Base-by-base conservation (phyloP, 2,329 filamentous ascomycete genomes). In the Trichothecium sympodiale region DNA sequence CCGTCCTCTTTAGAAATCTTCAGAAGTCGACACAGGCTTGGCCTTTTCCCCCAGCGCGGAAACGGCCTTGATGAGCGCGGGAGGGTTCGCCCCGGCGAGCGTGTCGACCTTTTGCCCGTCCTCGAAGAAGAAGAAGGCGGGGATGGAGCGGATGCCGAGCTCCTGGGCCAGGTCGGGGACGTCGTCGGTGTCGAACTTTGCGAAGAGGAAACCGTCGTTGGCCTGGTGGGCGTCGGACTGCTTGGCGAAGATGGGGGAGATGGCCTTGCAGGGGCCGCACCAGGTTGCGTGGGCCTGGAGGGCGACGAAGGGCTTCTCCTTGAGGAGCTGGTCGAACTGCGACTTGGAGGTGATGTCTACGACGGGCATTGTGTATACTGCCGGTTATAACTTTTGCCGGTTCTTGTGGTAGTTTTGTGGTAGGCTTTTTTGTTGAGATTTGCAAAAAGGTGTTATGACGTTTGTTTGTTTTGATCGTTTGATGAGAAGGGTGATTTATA, bases 221-320 rank as follows among this genome's bases (percentile, higher is more conserved):
- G 51, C 43, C 43, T 49, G 44, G 25, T 46, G 44, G 33, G 50
- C 50, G 29, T 70, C 64, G 31, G 71, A 65, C 35, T 74, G 61
- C 48, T 64, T 57, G 40, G 47, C 49, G 62, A 67, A 77, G 39
- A 69, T 46, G 41, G 73, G 73, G 16, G 69, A 67, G 49, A 77
- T 76, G 46, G 60, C 58, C 55, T 71, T 73, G 69, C 74, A 77
- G 18, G 73, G 74, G 28, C 62, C 64, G 56, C 73, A 77, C 74
- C 74, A 77, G 48, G 66, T 59, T 39, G 73, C 72, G 56, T 61
- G 68, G 57, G 76, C 74, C 51, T 77, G 71, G 43, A 71, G 55
- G 41, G 66, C 62, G 43, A 75, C 69, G 55, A 66, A 70, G 32
- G 60, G 65, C 33, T 60, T 69, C 8, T 52, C 53, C 13, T 55